Conservation (phyloP, 495 filamentous ascomycete genomes). For the Filosporella fistucella region DNA sequence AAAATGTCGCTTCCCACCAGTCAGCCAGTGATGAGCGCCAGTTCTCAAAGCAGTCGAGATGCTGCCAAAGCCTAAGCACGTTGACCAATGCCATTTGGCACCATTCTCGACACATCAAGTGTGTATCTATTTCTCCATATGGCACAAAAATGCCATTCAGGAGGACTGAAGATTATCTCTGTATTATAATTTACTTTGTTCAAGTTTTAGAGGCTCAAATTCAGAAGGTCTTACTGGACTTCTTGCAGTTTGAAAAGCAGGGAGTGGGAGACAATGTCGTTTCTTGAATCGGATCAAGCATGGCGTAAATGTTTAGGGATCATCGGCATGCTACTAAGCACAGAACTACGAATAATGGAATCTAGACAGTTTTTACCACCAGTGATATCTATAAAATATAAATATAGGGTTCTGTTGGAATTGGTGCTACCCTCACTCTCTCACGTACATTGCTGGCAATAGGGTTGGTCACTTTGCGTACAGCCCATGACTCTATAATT, state of each 20-base stretch:
- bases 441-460: too few species aligned
- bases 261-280: slow-evolving; percentile 1
- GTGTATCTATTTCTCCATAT: not conserved
- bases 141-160: not conserved
- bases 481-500: too few species aligned
- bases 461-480: too few species aligned
- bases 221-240: too few species aligned
- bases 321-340: slow-evolving; percentile 3
- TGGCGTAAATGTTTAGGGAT: slow-evolving; percentile 16
- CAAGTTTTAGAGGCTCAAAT: too few species aligned
- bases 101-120: too few species aligned
- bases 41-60: slow-evolving; percentile 87
- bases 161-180: slow-evolving; percentile 10
- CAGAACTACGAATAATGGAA: slow-evolving; percentile 25
- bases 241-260: slow-evolving; percentile 16
- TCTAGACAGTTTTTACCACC: too few species aligned
- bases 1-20: slow-evolving; percentile 63
- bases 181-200: slow-evolving; percentile 22
- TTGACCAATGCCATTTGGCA: too few species aligned
- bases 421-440: too few species aligned
- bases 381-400: too few species aligned
- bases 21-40: slow-evolving; percentile 77
- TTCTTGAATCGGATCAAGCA: slow-evolving; percentile 4
- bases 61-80: slow-evolving; percentile 33
- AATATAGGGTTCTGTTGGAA: too few species aligned